Evolutionary conservation across 345 rosid species (phyloP).

Genomic region (Hevea brasiliensis): DNA sequence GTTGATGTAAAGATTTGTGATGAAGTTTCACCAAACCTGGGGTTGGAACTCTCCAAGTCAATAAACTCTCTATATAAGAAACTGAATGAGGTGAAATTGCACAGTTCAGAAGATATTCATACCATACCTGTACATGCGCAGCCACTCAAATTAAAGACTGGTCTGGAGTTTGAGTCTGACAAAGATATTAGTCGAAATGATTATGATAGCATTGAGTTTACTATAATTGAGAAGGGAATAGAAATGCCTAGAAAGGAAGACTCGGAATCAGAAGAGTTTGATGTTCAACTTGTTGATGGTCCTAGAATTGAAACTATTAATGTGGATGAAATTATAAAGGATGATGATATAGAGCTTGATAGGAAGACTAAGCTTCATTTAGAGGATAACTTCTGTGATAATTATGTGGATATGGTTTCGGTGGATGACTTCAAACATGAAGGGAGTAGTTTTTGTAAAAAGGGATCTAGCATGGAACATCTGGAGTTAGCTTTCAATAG

Average conservation of each 20-base stretch:
- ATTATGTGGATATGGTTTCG: conserved; percentile 14
- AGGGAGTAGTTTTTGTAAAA: conserved; percentile 17
- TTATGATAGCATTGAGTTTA: conserved; percentile 35
- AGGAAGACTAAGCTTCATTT: conserved; percentile 27
- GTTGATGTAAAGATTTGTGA: conserved; percentile 42
- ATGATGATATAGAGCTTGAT: conserved; percentile 32
- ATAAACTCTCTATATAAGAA: conserved; percentile 59
- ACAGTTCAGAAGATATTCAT: conserved; percentile 31
- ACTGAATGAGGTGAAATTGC: conserved; percentile 47
- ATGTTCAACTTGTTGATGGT: conserved; percentile 27
- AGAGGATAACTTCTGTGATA: conserved; percentile 13
- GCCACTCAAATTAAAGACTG: conserved; percentile 27
- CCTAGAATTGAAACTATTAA: conserved; percentile 48
- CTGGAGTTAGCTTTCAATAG: conserved; percentile 36
- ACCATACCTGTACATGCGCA: conserved; percentile 22
- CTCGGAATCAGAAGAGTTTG: conserved; percentile 27
- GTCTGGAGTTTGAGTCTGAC: conserved; percentile 20
- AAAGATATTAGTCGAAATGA: conserved; percentile 31
- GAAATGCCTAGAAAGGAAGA: conserved; percentile 44
- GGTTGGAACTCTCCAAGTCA: conserved; percentile 65
- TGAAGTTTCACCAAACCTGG: conserved; percentile 41
- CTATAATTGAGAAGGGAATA: conserved; percentile 44
- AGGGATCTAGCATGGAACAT: conserved; percentile 29
- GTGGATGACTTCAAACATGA: conserved; percentile 34
- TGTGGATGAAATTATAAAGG: conserved; percentile 51